Conservation (phyloP, 2,329 filamentous ascomycete genomes). For the Parascedosporium putredinis region DNA sequence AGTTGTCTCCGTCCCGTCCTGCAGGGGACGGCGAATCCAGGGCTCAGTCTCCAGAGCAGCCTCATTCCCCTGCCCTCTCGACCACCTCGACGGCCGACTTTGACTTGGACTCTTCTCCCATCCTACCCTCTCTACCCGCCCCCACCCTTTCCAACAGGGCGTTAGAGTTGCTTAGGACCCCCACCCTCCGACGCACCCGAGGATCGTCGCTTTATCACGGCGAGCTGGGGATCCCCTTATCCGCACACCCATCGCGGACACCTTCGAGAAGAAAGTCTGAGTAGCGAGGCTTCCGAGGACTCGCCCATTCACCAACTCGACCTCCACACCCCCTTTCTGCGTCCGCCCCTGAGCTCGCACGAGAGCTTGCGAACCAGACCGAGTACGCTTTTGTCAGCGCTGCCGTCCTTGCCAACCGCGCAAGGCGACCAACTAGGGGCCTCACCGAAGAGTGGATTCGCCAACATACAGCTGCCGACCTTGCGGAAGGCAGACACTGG, state of each 20-base stretch:
- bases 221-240: slow-evolving; percentile 90
- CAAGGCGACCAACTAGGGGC: slow-evolving; percentile 46
- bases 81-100: slow-evolving; percentile 51
- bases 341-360: slow-evolving; percentile 37
- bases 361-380: slow-evolving; percentile 10
- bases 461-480: slow-evolving; percentile 65
- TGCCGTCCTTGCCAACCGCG: slow-evolving; percentile 53
- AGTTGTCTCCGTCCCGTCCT: slow-evolving; percentile 44
- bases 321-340: slow-evolving; percentile 52
- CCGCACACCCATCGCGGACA: slow-evolving; percentile 48
- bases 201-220: slow-evolving; percentile 46
- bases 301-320: slow-evolving; percentile 51
- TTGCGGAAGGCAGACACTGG: slow-evolving; percentile 68
- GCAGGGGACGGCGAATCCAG: slow-evolving; percentile 45
- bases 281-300: slow-evolving; percentile 50
- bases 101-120: slow-evolving; percentile 44
- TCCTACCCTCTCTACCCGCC: slow-evolving; percentile 46
- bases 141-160: slow-evolving; percentile 22
- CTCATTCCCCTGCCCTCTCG: slow-evolving; percentile 49
- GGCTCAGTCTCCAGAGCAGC: slow-evolving; percentile 21
- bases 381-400: slow-evolving; percentile 33
- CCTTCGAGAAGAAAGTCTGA: slow-evolving; percentile 40
- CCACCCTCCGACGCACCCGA: slow-evolving; percentile 18
- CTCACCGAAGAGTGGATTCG: slow-evolving; percentile 81
- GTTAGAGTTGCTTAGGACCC: slow-evolving; percentile 11